Percentiles rank a stretch among this genome's conserved stretches.
Conservation (phyloP, 2,329 filamentous ascomycete genomes). For the Fusarium haematococcum region DNA sequence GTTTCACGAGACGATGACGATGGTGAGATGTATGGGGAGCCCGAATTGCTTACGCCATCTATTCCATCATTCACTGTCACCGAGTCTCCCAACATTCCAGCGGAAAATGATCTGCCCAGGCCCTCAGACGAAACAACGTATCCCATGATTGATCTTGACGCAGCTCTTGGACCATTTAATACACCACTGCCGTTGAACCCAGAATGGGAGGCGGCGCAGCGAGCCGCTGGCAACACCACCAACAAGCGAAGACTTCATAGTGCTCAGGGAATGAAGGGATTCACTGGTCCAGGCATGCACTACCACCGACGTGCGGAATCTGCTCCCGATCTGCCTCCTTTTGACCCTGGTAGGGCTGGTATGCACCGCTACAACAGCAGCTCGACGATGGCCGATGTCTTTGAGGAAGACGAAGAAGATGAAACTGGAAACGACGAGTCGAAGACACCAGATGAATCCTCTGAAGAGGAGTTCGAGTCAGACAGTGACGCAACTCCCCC, state of each 20-base stretch:
- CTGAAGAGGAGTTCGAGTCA: slow-evolving; percentile 64
- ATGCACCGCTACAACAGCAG: slow-evolving; percentile 74
- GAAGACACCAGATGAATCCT: slow-evolving; percentile 47
- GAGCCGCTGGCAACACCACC: slow-evolving; percentile 62
- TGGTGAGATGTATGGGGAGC: slow-evolving; percentile 45
- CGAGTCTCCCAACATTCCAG: slow-evolving; percentile 50
- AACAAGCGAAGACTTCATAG: slow-evolving; percentile 82
- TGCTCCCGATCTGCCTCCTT: slow-evolving; percentile 81
- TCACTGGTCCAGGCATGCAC: slow-evolving; percentile 76
- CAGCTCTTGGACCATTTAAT: slow-evolving; percentile 91
- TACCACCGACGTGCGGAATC: slow-evolving; percentile 85
- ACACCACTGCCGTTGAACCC: slow-evolving; percentile 75
- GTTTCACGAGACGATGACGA: slow-evolving; percentile 46
- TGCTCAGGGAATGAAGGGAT: slow-evolving; percentile 76
- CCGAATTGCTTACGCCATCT: slow-evolving; percentile 41
- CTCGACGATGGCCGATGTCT: slow-evolving; percentile 86
- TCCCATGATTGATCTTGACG: slow-evolving; percentile 93
- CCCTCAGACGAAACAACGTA: slow-evolving; percentile 72
- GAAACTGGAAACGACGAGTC: slow-evolving; percentile 45
- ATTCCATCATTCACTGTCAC: slow-evolving; percentile 57
- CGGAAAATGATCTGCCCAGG: slow-evolving; percentile 50
- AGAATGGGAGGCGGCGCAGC: slow-evolving; percentile 76
- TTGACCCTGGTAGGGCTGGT: slow-evolving; percentile 70
- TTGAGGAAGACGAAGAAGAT: slow-evolving; percentile 84
- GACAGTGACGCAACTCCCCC: slow-evolving; percentile 53